Conservation (phyloP, 306 rosid genomes). For the Medicago arabica region DNA sequence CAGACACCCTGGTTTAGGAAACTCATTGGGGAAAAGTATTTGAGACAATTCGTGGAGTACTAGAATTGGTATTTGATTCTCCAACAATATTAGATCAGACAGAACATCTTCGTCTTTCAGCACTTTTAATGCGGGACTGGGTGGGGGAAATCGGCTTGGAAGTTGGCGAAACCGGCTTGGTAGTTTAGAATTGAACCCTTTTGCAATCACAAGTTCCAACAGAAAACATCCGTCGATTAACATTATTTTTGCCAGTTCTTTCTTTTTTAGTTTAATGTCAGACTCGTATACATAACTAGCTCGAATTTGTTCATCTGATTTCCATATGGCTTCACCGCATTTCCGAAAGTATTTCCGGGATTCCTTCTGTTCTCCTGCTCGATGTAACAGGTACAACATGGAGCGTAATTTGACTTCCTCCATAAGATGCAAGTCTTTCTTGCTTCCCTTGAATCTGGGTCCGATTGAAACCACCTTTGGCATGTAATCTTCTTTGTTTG, state of each 20-base stretch:
- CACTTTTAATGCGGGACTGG: background rate
- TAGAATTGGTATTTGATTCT: constrained; percentile 15
- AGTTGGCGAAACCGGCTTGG: background rate
- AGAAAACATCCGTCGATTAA: constrained; percentile 40
- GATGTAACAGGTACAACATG: background rate
- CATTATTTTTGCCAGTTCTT: constrained; percentile 26
- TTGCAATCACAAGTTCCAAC: constrained; percentile 33
- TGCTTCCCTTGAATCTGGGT: constrained; percentile 1
- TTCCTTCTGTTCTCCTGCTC: too few relatives aligned
- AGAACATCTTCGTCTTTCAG: background rate
- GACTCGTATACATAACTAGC: too few relatives aligned
- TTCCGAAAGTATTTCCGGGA: too few relatives aligned
- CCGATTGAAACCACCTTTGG: constrained; percentile 34
- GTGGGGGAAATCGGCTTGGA: background rate
- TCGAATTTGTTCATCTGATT: too few relatives aligned
- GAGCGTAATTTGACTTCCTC: constrained; percentile 31
- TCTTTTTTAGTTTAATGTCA: too few relatives aligned
- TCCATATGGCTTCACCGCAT: too few relatives aligned
- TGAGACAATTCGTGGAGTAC: too few relatives aligned
- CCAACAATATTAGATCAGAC: constrained; percentile 35
- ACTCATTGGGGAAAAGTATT: too few relatives aligned
- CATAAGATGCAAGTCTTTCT: background rate
- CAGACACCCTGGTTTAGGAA: too few relatives aligned
- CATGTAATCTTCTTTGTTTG: too few relatives aligned
- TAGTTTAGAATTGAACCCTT: too few relatives aligned